phyloP scores from a whole-genome alignment of 129 eudicot genomes.

The Flaveria robusta region DNA sequence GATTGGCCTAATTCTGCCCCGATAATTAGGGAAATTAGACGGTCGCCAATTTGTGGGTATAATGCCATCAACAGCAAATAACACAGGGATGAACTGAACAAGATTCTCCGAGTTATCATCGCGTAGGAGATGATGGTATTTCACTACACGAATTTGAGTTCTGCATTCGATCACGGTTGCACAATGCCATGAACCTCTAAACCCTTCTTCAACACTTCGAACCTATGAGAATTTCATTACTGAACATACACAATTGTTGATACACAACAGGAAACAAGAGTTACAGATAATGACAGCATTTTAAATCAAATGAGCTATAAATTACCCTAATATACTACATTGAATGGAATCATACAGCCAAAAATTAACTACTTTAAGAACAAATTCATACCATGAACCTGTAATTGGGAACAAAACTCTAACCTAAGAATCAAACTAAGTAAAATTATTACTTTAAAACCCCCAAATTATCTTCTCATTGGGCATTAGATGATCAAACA shows the following conservation, averaged over 20 bases:
- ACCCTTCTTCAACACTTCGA: conserved; percentile 70
- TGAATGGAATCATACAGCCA: too few relatives aligned
- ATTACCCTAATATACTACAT: too few relatives aligned
- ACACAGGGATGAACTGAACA: conserved; percentile 46
- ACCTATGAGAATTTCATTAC: conserved; percentile 43
- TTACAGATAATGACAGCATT: too few relatives aligned
- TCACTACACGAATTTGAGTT: conserved; percentile 42
- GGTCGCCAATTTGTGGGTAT: conserved; percentile 12
- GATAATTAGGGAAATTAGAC: conserved; percentile 36
- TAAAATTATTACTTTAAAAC: not conserved
- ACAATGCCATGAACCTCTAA: conserved; percentile 72
- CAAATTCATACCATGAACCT: not conserved
- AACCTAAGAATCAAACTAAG: conserved; percentile 10
- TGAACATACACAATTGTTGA: too few relatives aligned
- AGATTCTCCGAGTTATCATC: conserved; percentile 42
- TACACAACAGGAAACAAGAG: too few relatives aligned
- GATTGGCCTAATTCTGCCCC: conserved; percentile 61
- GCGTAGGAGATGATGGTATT: conserved; percentile 48
- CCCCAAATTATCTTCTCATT: not conserved
- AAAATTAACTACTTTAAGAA: not conserved
- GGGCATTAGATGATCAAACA: not conserved
- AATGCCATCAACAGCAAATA: conserved; percentile 53
- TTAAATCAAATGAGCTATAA: too few relatives aligned
- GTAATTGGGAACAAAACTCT: not conserved
- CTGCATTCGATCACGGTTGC: conserved; percentile 45